Evolutionary conservation across 345 rosid species (phyloP).

Genomic region (Moricandia arvensis): DNA sequence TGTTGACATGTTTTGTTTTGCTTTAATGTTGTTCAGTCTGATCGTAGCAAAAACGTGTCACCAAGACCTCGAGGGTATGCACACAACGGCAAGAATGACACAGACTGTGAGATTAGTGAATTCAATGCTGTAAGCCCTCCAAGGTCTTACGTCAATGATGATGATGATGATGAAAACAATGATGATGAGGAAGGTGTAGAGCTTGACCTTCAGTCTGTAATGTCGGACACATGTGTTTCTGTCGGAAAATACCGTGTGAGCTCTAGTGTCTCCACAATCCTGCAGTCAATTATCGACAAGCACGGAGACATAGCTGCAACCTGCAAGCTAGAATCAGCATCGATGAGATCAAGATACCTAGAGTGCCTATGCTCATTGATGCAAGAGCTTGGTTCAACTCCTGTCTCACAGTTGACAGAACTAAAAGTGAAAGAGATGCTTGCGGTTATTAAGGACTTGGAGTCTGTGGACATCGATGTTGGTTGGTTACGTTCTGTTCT

Average conservation of each 20-base stretch:
- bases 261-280: slow-evolving; percentile 46
- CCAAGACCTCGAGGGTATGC: slow-evolving; percentile 13
- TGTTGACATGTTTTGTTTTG: slow-evolving; percentile 9
- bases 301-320: slow-evolving; percentile 77
- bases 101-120: slow-evolving; percentile 22
- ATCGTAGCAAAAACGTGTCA: slow-evolving; percentile 5
- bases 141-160: slow-evolving; percentile 27
- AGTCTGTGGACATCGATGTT: slow-evolving; percentile 59
- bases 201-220: slow-evolving; percentile 48
- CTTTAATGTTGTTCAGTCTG: slow-evolving; percentile 16
- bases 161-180: slow-evolving; percentile 29
- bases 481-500: slow-evolving; percentile 62
- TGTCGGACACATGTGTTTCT: slow-evolving; percentile 62
- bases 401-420: slow-evolving; percentile 53
- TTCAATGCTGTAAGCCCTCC: slow-evolving; percentile 31
- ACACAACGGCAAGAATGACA: slow-evolving; percentile 14
- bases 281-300: slow-evolving; percentile 52
- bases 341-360: slow-evolving; percentile 61
- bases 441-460: slow-evolving; percentile 72
- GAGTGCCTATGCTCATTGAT: slow-evolving; percentile 74
- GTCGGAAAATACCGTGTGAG: slow-evolving; percentile 78
- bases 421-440: slow-evolving; percentile 64
- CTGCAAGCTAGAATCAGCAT: slow-evolving; percentile 62
- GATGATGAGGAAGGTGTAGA: slow-evolving; percentile 39
- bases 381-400: slow-evolving; percentile 62